Percentiles rank a stretch among this genome's conserved stretches.
phyloP scores from a whole-genome alignment of 805 yeast genomes.

The Phaffomyces opuntiae region DNA sequence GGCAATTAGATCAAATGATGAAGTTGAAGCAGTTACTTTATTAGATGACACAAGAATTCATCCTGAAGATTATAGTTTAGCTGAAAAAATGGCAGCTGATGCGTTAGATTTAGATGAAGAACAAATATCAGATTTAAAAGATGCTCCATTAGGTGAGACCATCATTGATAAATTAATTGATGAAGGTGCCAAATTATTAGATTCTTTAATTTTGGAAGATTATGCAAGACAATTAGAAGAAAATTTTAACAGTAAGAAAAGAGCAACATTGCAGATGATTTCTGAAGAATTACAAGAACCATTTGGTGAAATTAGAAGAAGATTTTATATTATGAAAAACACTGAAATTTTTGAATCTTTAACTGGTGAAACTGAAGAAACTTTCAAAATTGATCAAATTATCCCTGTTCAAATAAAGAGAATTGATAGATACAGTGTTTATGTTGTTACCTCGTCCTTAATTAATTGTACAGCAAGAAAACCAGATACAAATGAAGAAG shows the following conservation, averaged over 20 bases:
- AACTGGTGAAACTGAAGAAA: constrained; percentile 75
- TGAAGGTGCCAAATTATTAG: constrained; percentile 64
- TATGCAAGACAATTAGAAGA: constrained; percentile 84
- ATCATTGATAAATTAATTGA: constrained; percentile 54
- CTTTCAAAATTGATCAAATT: constrained; percentile 61
- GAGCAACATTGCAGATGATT: constrained; percentile 76
- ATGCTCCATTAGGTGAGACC: constrained; percentile 65
- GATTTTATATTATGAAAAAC: constrained; percentile 56
- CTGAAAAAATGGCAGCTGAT: constrained; percentile 96
- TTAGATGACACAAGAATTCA: constrained; percentile 95
- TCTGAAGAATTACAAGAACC: constrained; percentile 82
- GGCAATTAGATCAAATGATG: constrained; percentile 26
- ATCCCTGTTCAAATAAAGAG: constrained; percentile 70
- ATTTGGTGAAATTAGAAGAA: constrained; percentile 77
- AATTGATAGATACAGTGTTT: constrained; percentile 41
- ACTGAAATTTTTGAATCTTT: constrained; percentile 79
- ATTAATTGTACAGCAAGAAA: constrained; percentile 54
- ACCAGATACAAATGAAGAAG: constrained; percentile 33
- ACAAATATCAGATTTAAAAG: constrained; percentile 72
- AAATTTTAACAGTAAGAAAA: constrained; percentile 63
- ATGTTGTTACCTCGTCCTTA: constrained; percentile 48
- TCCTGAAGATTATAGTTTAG: constrained; percentile 95
- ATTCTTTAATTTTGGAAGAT: constrained; percentile 82
- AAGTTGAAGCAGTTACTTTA: constrained; percentile 59
- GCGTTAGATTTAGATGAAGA: constrained; percentile 95